A percentile compares a stretch with the other conserved stretches of the same genome.
Evolutionary conservation across 768 basidiomycete species (phyloP).

Genomic region (Amanita thiersii): DNA sequence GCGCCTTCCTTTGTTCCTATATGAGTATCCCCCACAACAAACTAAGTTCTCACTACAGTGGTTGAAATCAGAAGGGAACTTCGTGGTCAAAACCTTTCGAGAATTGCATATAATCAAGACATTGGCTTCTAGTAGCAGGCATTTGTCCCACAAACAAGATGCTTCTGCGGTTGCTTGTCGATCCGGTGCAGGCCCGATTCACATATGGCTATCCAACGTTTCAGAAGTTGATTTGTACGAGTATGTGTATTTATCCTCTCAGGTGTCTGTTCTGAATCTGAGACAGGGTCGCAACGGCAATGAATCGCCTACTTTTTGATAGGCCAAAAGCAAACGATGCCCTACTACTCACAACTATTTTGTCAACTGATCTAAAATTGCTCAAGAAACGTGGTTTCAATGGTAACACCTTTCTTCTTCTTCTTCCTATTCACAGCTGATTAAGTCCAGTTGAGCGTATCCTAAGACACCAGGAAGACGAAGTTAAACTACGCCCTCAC

Average conservation of each 20-base stretch:
- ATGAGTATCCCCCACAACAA: constrained; percentile 72
- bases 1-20: constrained; percentile 82
- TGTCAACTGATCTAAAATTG: constrained; percentile 82
- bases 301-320: constrained; percentile 75
- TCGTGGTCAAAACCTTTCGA: constrained; percentile 60
- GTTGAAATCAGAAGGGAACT: constrained; percentile 56
- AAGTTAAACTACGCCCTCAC: too few relatives aligned
- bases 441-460: constrained; percentile 73
- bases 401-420: constrained; percentile 32
- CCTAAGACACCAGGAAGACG: constrained; percentile 71
- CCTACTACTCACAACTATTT: constrained; percentile 85
- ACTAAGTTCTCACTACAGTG: constrained; percentile 57
- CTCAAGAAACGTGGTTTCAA: constrained; percentile 82
- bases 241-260: constrained; percentile 37
- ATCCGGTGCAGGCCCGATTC: constrained; percentile 47
- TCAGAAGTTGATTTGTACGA: constrained; percentile 86
- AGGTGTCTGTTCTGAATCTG: background rate
- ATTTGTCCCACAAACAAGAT: constrained; percentile 48
- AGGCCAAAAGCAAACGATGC: constrained; percentile 80
- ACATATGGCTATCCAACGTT: constrained; percentile 71
- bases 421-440: background rate
- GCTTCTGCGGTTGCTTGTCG: constrained; percentile 66
- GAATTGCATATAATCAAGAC: constrained; percentile 58
- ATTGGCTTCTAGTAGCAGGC: constrained; percentile 42
- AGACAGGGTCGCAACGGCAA: constrained; percentile 70